Base-by-base conservation (phyloP, 1,284 basidiomycete species). In the Microbotryum lychnidis-dioicae region DNA sequence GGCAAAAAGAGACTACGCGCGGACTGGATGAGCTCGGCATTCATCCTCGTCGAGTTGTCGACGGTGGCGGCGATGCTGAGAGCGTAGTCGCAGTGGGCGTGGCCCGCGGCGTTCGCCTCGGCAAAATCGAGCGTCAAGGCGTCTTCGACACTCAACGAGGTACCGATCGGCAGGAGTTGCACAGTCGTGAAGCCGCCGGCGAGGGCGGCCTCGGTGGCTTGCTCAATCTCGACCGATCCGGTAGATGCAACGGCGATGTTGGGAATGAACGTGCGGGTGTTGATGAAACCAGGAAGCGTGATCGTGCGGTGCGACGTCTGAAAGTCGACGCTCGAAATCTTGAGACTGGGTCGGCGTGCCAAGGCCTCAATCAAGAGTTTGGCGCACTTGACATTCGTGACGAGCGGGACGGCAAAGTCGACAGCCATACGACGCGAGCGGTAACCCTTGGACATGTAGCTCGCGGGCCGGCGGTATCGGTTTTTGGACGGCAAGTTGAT, bases 401-500 rank as follows among this genome's bases (percentile, higher is more conserved):
- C 92, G 58, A 98, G 81, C 0, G 96, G 94, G 46, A 98, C 87
- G 42, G 92, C 93, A 73, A 94, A 97, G 77, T 99, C 94, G 67
- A 99, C 94, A n/a, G 96, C 94, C 89, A 97, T 93, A 68, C 94
- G 88, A 75, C 96, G 89, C 37, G 92, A 94, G 66, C 86, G 85
- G 77, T 98, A 98, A 14, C 94, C 96, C 77, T 96, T 94, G 75
- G 91, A 97, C 60, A 91, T 86, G 76, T 97, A 98, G 76, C 87
- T 94, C 18, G 92, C 93, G 10, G 94, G 94, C 52, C 96, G 89
- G 66, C 96, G 89, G 77, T 92, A 98, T 74, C 93, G 85, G 77
- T 99, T 98, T 80, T 92, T 97, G 51, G 92, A 97, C 2, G 96
- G 96, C 71, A 99, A 79, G 76, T 97, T 97, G 84, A 99, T 97